phyloP scores from a whole-genome alignment of 2,329 filamentous ascomycete species.

The Ceratocystis albifundus region DNA sequence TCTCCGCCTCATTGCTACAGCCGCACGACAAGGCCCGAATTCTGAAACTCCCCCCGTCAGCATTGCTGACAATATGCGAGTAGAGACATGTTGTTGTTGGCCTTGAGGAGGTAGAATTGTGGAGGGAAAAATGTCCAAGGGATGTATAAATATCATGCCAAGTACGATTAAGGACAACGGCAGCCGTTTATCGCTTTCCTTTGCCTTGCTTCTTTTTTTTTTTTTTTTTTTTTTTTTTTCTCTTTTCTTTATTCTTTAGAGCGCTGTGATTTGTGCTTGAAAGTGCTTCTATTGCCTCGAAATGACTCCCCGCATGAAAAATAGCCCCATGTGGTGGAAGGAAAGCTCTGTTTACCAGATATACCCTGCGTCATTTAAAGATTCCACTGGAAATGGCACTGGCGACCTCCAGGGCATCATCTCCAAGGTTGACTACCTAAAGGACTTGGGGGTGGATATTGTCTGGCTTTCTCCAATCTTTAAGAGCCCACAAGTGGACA shows the following conservation, averaged over 20 bases:
- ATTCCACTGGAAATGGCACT: conserved; percentile 44
- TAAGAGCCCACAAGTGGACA: conserved; percentile 49
- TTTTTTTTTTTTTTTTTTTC: neutral
- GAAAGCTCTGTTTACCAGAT: conserved; percentile 50
- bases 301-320: conserved; percentile 1
- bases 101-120: neutral
- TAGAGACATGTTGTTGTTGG: too few relatives aligned
- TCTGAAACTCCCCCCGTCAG: neutral
- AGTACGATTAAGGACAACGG: neutral
- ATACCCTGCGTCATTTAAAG: conserved; percentile 51
- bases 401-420: conserved; percentile 50
- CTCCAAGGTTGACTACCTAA: conserved; percentile 44
- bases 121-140: neutral
- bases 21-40: conserved; percentile 4
- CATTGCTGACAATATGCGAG: neutral
- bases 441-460: conserved; percentile 45
- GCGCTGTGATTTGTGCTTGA: neutral
- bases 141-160: neutral
- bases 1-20: neutral
- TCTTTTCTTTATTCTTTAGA: neutral
- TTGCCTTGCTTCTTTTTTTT: neutral
- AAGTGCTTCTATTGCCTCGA: neutral
- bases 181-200: neutral
- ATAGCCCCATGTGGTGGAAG: conserved; percentile 43
- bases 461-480: conserved; percentile 44